Percentiles rank a stretch among this genome's conserved stretches.
Evolutionary conservation across 2,329 filamentous ascomycete genomes (phyloP).

Genomic region (Hortaea werneckii): DNA sequence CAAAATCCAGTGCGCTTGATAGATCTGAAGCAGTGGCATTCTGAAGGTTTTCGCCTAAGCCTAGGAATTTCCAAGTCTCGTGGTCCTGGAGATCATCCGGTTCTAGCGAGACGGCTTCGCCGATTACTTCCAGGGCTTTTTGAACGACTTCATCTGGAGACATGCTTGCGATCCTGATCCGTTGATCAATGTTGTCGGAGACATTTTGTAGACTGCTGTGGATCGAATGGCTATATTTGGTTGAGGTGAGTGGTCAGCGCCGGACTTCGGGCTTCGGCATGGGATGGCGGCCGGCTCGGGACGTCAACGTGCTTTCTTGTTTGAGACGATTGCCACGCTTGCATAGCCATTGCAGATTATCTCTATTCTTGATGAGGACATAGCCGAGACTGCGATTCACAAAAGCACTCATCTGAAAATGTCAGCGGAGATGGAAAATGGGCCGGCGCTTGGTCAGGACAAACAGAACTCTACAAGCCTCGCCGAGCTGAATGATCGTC

Average conservation of each 20-base stretch:
- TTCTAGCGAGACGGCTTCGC: slow-evolving; percentile 20
- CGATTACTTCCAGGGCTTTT: slow-evolving; percentile 17
- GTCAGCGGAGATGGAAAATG: too few relatives aligned
- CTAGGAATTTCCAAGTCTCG: slow-evolving; percentile 24
- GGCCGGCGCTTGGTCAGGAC: too few relatives aligned
- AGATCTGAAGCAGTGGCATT: slow-evolving; percentile 20
- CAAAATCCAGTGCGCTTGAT: slow-evolving; percentile 12
- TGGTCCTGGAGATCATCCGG: slow-evolving; percentile 19
- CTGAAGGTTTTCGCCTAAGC: slow-evolving; percentile 18
- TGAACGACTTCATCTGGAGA: slow-evolving; percentile 10
- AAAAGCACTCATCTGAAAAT: too few relatives aligned
- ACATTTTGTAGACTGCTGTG: too few relatives aligned
- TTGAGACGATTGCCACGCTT: background rate
- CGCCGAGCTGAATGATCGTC: slow-evolving; percentile 28
- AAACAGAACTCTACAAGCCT: background rate
- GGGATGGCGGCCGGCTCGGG: background rate
- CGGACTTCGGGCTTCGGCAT: background rate
- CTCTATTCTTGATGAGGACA: too few relatives aligned
- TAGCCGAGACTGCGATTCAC: too few relatives aligned
- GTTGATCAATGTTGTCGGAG: too few relatives aligned
- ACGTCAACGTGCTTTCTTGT: background rate
- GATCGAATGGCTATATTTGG: too few relatives aligned
- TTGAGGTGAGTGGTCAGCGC: background rate
- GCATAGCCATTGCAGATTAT: too few relatives aligned
- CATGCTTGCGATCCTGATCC: background rate